These are phyloP conservation scores for Stephanodiscus minutulus DNA, from an alignment of 108 stramenopile genomes.

Conservation along the genomic window DNA sequence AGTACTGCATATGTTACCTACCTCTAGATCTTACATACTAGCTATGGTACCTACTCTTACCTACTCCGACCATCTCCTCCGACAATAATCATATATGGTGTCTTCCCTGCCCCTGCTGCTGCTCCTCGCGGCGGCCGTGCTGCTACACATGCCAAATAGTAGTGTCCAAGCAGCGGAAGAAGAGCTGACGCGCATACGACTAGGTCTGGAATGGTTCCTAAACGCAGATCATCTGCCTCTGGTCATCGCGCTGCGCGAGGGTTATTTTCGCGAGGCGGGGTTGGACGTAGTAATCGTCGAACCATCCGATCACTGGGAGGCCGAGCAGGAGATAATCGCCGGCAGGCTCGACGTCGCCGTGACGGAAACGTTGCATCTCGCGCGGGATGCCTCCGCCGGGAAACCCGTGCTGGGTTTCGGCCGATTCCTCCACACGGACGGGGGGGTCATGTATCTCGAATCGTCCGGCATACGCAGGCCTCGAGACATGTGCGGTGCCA, in stretches of 20 bases:
- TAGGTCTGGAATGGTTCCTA: slow-evolving; percentile 57
- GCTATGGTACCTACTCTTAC: neutral
- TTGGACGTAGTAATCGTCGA: slow-evolving; percentile 53
- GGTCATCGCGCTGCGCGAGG: slow-evolving; percentile 51
- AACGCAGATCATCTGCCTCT: slow-evolving; percentile 62
- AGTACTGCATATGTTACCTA: too few relatives aligned
- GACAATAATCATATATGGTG: too few relatives aligned
- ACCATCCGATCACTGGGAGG: slow-evolving; percentile 66
- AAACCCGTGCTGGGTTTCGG: slow-evolving; percentile 50
- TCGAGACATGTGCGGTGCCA: slow-evolving; percentile 59
- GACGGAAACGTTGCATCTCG: slow-evolving; percentile 58
- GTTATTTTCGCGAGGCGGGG: slow-evolving; percentile 43
- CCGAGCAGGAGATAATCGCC: slow-evolving; percentile 57
- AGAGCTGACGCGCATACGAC: slow-evolving; percentile 28
- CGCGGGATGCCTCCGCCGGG: slow-evolving; percentile 52
- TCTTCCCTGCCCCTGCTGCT: too few relatives aligned
- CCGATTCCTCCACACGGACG: slow-evolving; percentile 62
- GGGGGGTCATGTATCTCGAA: slow-evolving; percentile 50
- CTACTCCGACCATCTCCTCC: too few relatives aligned
- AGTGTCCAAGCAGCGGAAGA: neutral
- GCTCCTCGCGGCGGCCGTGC: too few relatives aligned
- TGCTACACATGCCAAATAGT: neutral
- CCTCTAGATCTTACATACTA: too few relatives aligned
- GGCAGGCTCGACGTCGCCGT: slow-evolving; percentile 60
- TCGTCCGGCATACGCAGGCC: slow-evolving; percentile 44